phyloP scores from a whole-genome alignment of 306 rosid species.

The Pyrus betulifolia region DNA sequence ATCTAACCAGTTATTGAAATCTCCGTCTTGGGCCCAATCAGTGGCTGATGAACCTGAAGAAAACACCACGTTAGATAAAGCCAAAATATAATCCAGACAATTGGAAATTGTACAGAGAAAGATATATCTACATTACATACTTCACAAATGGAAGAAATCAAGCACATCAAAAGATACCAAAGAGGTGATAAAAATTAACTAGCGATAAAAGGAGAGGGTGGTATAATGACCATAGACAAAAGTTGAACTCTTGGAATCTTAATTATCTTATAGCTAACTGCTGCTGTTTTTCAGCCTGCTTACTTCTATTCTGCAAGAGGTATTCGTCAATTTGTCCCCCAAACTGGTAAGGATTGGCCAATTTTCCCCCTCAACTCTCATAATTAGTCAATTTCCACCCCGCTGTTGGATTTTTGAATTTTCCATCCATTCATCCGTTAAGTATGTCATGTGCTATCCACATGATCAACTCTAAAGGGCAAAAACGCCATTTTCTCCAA shows the following conservation, averaged over 20 bases:
- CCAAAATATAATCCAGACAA: not conserved
- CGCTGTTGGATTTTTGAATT: too few species aligned
- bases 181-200: not conserved
- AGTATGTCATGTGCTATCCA: too few species aligned
- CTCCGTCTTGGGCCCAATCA: constrained; percentile 52
- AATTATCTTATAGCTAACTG: not conserved
- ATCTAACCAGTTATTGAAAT: constrained; percentile 42
- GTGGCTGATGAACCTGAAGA: constrained; percentile 52
- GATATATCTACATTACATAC: not conserved
- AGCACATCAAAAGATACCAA: not conserved
- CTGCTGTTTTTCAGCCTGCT: not conserved
- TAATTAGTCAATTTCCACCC: too few species aligned
- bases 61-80: constrained; percentile 22
- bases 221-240: not conserved
- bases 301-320: not conserved
- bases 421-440: too few species aligned
- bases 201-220: not conserved
- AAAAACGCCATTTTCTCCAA: too few species aligned
- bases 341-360: too few species aligned
- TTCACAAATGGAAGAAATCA: not conserved
- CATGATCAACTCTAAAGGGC: too few species aligned
- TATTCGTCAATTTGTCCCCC: too few species aligned
- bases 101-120: not conserved
- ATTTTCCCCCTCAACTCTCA: too few species aligned
- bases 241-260: not conserved